These are phyloP conservation scores for Heliamphora exappendiculata DNA, from an alignment of 148 eudicot species.

Conservation along the genomic window DNA sequence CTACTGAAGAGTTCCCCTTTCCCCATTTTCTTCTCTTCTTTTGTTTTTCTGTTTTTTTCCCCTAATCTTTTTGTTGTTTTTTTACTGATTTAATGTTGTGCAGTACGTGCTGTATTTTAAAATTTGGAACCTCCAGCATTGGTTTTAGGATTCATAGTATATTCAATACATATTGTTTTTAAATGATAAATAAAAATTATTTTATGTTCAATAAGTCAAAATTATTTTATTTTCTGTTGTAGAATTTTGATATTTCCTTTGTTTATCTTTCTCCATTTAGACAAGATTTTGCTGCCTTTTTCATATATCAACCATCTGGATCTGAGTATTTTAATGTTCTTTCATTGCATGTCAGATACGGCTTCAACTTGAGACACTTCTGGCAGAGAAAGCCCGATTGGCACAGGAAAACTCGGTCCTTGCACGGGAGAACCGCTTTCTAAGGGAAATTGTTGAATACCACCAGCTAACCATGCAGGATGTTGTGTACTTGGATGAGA, in stretches of 20 bases:
- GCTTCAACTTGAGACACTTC: slow-evolving; percentile 78
- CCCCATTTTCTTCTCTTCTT: neutral
- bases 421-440: slow-evolving; percentile 76
- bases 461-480: slow-evolving; percentile 94
- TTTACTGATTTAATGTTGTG: neutral
- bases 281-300: neutral
- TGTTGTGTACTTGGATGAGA: slow-evolving; percentile 70
- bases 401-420: slow-evolving; percentile 76
- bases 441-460: slow-evolving; percentile 81
- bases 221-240: neutral
- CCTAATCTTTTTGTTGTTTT: neutral
- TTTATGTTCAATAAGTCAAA: neutral
- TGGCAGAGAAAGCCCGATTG: slow-evolving; percentile 79
- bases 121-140: neutral
- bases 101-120: neutral
- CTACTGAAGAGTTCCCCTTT: neutral
- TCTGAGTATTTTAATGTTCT: neutral
- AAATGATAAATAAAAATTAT: neutral
- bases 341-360: slow-evolving; percentile 47
- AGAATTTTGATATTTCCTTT: neutral
- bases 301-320: neutral
- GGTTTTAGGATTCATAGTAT: neutral
- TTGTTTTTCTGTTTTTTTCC: too few species aligned
- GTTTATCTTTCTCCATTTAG: neutral
- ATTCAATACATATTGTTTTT: neutral